phyloP scores from a whole-genome alignment of 2,329 filamentous ascomycete species.

The Cordyceps pruinosa region DNA sequence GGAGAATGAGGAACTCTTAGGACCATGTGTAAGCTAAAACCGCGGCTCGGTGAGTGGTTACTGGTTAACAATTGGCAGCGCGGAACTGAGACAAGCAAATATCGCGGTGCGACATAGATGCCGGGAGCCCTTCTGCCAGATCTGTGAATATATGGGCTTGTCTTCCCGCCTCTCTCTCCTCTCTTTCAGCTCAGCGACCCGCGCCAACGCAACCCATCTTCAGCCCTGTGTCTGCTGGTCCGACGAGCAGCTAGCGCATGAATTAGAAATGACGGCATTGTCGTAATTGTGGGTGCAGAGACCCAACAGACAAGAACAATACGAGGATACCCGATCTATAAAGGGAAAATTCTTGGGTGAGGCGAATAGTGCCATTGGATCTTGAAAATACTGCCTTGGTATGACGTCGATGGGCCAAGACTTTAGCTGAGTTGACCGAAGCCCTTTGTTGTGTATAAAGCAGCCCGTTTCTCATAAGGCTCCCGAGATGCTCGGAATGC shows the following conservation, averaged over 20 bases:
- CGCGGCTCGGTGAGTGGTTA: too few species aligned
- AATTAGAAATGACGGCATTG: background rate
- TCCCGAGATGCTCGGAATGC: background rate
- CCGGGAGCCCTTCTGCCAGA: too few species aligned
- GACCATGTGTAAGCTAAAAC: too few species aligned
- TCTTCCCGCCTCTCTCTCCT: too few species aligned
- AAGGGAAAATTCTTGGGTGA: background rate
- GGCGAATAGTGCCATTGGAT: background rate
- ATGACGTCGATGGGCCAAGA: background rate
- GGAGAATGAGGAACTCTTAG: too few species aligned
- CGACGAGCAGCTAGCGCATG: background rate
- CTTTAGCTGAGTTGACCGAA: background rate
- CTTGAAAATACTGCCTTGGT: background rate
- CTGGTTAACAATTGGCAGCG: too few species aligned
- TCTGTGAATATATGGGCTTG: too few species aligned
- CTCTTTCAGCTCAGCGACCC: too few species aligned
- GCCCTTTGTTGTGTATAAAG: conserved; percentile 3
- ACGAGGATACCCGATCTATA: conserved; percentile 5
- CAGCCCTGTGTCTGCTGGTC: background rate
- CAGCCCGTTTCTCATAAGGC: background rate
- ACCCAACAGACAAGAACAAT: conserved; percentile 2
- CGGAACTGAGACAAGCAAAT: background rate
- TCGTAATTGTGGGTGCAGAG: conserved; percentile 10
- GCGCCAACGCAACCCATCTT: background rate
- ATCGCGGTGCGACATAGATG: background rate